phyloP scores from a whole-genome alignment of 768 basidiomycete genomes.

The Clitopilus hobsonii region DNA sequence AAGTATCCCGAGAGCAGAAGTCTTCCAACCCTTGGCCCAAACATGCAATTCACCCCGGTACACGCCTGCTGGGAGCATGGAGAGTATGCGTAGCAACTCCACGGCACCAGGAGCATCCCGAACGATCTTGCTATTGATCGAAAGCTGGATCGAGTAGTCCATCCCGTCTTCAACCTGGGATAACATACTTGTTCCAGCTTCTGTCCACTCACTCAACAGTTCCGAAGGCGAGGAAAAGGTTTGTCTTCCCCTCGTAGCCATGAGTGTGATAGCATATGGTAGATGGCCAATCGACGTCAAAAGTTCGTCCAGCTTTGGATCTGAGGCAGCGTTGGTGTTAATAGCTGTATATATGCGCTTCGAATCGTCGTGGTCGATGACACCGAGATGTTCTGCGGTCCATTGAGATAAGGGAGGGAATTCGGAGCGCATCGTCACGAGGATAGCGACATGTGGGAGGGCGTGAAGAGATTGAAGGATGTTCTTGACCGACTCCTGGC shows the following conservation, averaged over 20 bases:
- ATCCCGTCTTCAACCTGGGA: conserved; percentile 4
- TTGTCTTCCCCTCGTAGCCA: conserved; percentile 18
- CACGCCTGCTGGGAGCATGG: conserved; percentile 21
- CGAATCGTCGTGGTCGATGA: conserved; percentile 14
- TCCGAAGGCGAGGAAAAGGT: neutral
- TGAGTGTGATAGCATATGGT: conserved; percentile 28
- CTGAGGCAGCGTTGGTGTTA: conserved; percentile 12
- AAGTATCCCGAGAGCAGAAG: neutral
- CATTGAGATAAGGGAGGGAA: conserved; percentile 18
- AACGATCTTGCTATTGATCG: conserved; percentile 5
- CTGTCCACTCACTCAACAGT: conserved; percentile 4
- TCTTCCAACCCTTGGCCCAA: conserved; percentile 1
- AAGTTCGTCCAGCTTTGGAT: conserved; percentile 17
- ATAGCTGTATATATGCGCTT: conserved; percentile 16
- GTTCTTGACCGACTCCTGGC: conserved; percentile 16
- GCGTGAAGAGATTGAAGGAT: conserved; percentile 18
- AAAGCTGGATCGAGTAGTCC: conserved; percentile 6
- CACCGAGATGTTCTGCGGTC: neutral
- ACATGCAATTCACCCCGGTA: conserved; percentile 6
- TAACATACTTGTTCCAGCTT: conserved; percentile 3
- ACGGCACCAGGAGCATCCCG: conserved; percentile 2
- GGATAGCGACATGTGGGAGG: conserved; percentile 22
- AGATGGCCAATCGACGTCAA: conserved; percentile 20
- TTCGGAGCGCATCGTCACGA: conserved; percentile 28
- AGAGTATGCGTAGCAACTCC: conserved; percentile 13